Evolutionary conservation across 768 basidiomycete species (phyloP).

Genomic region (Mycena haematopus): DNA sequence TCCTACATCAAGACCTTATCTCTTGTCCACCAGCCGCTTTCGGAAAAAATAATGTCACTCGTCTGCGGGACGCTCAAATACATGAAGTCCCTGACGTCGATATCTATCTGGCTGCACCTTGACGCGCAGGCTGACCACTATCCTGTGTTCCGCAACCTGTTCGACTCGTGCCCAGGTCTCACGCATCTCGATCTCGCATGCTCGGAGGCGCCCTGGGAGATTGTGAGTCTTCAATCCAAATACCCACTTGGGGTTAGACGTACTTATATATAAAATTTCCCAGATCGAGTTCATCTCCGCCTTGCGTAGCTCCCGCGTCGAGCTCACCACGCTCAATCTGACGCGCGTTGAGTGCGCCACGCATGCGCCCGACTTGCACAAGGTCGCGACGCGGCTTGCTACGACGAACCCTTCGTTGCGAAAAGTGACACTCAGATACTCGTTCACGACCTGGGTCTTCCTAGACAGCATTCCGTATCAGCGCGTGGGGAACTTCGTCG

Average conservation of each 20-base stretch:
- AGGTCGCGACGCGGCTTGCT: constrained; percentile 20
- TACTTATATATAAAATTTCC: constrained; percentile 12
- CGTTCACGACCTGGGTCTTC: constrained; percentile 30
- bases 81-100: constrained; percentile 23
- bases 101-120: constrained; percentile 31
- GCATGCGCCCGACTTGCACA: constrained; percentile 21
- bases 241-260: background rate
- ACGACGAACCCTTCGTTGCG: constrained; percentile 21
- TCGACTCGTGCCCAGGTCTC: constrained; percentile 23
- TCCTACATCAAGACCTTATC: constrained; percentile 21
- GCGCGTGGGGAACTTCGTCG: constrained; percentile 17
- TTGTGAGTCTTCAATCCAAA: constrained; percentile 11
- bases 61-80: constrained; percentile 26
- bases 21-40: constrained; percentile 27
- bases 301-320: constrained; percentile 25
- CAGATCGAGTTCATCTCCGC: constrained; percentile 30
- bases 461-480: constrained; percentile 26
- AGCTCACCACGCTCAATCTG: constrained; percentile 19
- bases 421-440: constrained; percentile 15
- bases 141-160: constrained; percentile 22
- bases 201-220: constrained; percentile 30
- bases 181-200: constrained; percentile 27
- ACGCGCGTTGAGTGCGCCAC: constrained; percentile 26
- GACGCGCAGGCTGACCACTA: constrained; percentile 30
- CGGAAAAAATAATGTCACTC: constrained; percentile 24